These are phyloP conservation scores for Teunomyces tritomae DNA, from an alignment of 805 yeast species.

Conservation along the genomic window DNA sequence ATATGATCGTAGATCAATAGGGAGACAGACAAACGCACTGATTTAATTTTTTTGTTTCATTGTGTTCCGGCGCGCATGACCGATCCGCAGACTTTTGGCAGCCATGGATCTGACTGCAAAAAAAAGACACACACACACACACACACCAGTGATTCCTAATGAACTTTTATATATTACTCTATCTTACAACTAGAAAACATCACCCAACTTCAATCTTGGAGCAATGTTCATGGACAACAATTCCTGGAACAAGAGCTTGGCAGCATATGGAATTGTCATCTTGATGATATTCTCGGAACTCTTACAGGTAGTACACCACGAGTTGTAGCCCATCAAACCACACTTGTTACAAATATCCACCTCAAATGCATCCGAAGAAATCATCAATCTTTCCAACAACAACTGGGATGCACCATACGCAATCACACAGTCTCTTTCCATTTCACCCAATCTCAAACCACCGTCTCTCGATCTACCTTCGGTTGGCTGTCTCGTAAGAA, in stretches of 20 bases:
- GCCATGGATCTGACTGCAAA: background rate
- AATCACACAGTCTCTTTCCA: slow-evolving; percentile 99
- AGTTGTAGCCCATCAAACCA: slow-evolving; percentile 96
- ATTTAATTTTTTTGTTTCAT: background rate
- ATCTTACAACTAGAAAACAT: slow-evolving; percentile 54
- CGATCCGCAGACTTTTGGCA: background rate
- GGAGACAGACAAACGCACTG: background rate
- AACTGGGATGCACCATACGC: slow-evolving; percentile 98
- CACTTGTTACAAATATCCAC: slow-evolving; percentile 92
- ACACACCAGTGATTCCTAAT: background rate
- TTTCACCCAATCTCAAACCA: slow-evolving; percentile 97
- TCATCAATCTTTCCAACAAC: slow-evolving; percentile 89
- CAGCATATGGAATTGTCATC: slow-evolving; percentile 99
- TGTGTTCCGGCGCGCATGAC: background rate
- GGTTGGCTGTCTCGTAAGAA: slow-evolving; percentile 95
- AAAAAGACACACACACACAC: background rate
- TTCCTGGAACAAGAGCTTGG: slow-evolving; percentile 95
- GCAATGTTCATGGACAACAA: slow-evolving; percentile 98
- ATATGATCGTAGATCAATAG: background rate
- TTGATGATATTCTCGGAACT: slow-evolving; percentile 80
- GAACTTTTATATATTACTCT: background rate
- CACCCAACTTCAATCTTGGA: slow-evolving; percentile 86
- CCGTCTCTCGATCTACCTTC: slow-evolving; percentile 99
- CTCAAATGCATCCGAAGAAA: slow-evolving; percentile 96
- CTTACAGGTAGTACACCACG: slow-evolving; percentile 97